phyloP scores from a whole-genome alignment of 768 basidiomycete species.

The Pluteus cervinus region DNA sequence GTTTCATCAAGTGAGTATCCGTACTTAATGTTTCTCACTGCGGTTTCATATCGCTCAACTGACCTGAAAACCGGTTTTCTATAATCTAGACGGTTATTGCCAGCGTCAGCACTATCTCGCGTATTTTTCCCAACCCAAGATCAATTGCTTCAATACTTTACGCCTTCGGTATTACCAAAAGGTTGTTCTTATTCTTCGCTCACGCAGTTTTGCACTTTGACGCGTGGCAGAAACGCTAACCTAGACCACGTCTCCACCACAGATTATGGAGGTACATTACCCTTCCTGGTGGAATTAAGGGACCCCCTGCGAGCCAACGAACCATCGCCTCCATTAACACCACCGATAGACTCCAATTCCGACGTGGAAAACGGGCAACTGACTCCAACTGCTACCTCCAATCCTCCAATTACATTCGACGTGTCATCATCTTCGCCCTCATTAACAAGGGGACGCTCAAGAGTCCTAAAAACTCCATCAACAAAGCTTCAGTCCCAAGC shows the following conservation, averaged over 20 bases:
- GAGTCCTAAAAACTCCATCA: no score
- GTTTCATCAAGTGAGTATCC: constrained; percentile 48
- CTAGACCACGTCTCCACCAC: constrained; percentile 14
- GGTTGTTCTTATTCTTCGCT: constrained; percentile 31
- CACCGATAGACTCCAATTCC: no score
- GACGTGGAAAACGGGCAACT: no score
- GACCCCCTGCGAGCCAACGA: constrained; percentile 37
- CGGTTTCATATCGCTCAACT: constrained; percentile 7
- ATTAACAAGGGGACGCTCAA: no score
- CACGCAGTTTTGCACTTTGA: constrained; percentile 6
- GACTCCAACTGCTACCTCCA: no score
- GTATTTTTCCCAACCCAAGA: constrained; percentile 59
- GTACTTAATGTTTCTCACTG: constrained; percentile 2
- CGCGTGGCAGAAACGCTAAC: constrained; percentile 12
- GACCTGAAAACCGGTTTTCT: neutral
- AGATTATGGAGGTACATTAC: constrained; percentile 69
- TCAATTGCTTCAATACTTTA: constrained; percentile 52
- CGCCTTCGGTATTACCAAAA: constrained; percentile 46
- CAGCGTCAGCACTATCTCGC: constrained; percentile 49
- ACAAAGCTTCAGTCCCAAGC: no score
- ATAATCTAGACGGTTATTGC: constrained; percentile 49
- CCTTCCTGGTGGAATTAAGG: constrained; percentile 41
- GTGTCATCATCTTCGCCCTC: no score
- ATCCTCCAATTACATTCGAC: no score
- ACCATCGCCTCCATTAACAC: constrained; percentile 11